Evolutionary conservation across 2,329 filamentous ascomycete genomes (phyloP), one percentile per base, ranked within the genome.

Genomic region (Endothia cerciana): DNA sequence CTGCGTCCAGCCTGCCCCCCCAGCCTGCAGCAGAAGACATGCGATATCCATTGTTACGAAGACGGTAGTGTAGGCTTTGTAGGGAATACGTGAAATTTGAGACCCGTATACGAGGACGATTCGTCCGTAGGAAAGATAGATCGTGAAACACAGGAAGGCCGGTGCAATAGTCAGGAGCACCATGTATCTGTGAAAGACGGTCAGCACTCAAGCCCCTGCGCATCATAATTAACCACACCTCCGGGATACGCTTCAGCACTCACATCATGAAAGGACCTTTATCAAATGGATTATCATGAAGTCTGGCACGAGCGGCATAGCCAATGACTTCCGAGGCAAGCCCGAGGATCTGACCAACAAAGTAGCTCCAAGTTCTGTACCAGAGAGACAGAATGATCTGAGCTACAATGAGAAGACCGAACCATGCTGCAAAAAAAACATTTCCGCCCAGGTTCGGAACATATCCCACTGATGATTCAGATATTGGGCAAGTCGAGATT

Each of bases 11-110:
- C 19, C 43, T 8, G 43, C 43, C 19, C 45, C 45, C 7, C 45
- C 45, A 49, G 45, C 45, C 22, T 49, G 45, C 22, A 49, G 45
- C 8, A 49, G 45, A 11, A 49, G 45, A 49, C 45, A 49, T 49
- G 45, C 45, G 22, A 49, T 13, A 22, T 49, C 45, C 45, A 49
- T 49, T 49, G 22, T 25, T 25, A 25, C 45, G 22, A 49, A 49
- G n/a, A 49, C 22, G 45, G 25, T 25, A n/a, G 45, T 49, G 45
- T 49, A 49, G 45, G 22, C n/a, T 49, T 25, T 49, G 22, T 49
- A 25, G 2, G 45, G 22, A 13, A 49, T 25, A 3, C 45, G 22
- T 25, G 45, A 49, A 13, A 49, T n/a, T 10, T 49, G 7, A 25
- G n/a, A 22, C n/a, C 45, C 22, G 45, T 49, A 49, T 25, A 25